Evolutionary conservation across 1,284 basidiomycete genomes (phyloP), one percentile per base, ranked within the genome.

Genomic region (Termitomyces sp.): DNA sequence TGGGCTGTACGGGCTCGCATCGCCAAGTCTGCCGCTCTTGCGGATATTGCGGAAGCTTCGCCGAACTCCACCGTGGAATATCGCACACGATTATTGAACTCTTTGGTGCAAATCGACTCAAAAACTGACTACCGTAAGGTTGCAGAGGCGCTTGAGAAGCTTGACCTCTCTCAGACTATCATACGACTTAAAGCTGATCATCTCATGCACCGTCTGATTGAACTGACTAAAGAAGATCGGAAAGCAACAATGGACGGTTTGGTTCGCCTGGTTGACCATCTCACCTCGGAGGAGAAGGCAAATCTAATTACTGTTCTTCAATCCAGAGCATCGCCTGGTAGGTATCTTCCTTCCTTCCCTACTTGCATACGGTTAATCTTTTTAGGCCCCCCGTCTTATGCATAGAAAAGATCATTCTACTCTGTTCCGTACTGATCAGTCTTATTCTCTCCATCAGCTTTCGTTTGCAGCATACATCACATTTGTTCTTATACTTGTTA

Each of bases 1-100:
- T 96, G 93, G 94, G 87, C 92, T 53, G 80, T 95, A 47, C 88
- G 94, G 46, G 86, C 87, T 17, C 86, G 88, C 52, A 71, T 90
- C 30, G 87, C 88, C 21, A 82, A 80, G 48, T 86, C 85, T 1
- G 70, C 74, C 45, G 84, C 84, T 12, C 74, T 90, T 42, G 72
- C 74, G 13, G 72, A 76, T 50, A 73, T 92, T 31, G 73, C 76
- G 5, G 80, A 81, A 54, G 84, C 86, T 1, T 82, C 80, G 58
- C 87, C 89, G 2, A 79, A 79, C 28, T 74, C 84, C 1, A 76
- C 79, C 9, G 70, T 73, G 24, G 84, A 88, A 46, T 82, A 88
- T 59, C 81, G 84, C 41, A 68, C 73, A 12, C 78, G 75, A 50
- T 67, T 90, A 2, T 68, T 92, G 43, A 71, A 83, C 57, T 78